phyloP scores from a whole-genome alignment of 345 rosid genomes.

The Arabis alpina region DNA sequence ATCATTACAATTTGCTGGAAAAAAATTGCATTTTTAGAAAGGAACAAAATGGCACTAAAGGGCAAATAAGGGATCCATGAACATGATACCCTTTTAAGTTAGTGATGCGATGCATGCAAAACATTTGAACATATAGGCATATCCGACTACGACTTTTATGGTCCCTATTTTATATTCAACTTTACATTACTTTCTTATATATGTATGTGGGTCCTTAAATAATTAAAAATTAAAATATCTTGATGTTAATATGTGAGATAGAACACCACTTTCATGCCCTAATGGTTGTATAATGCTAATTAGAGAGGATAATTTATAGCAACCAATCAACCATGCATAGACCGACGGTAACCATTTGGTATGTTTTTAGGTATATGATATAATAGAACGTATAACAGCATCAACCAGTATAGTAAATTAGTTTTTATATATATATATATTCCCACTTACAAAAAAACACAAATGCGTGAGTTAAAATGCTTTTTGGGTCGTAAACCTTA shows the following conservation, averaged over 20 bases:
- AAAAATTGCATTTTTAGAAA: slow-evolving; percentile 31
- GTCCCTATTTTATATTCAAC: slow-evolving; percentile 30
- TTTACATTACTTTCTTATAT: slow-evolving; percentile 10
- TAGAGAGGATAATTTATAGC: slow-evolving; percentile 15
- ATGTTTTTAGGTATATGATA: background rate
- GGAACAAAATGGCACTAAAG: slow-evolving; percentile 36
- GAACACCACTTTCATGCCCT: slow-evolving; percentile 25
- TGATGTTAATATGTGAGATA: slow-evolving; percentile 35
- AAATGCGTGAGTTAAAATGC: slow-evolving; percentile 14
- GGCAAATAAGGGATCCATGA: slow-evolving; percentile 39
- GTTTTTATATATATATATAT: background rate
- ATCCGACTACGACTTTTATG: slow-evolving; percentile 40
- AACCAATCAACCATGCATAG: slow-evolving; percentile 9
- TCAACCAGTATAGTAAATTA: background rate
- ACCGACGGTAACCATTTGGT: slow-evolving; percentile 5
- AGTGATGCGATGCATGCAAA: slow-evolving; percentile 50
- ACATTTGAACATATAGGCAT: slow-evolving; percentile 29
- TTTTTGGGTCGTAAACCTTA: slow-evolving; percentile 32
- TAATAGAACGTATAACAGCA: slow-evolving; percentile 20
- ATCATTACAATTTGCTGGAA: slow-evolving; percentile 42
- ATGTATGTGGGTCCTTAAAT: slow-evolving; percentile 7
- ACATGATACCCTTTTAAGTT: slow-evolving; percentile 38
- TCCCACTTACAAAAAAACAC: slow-evolving; percentile 11
- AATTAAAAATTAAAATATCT: background rate
- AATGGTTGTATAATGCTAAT: slow-evolving; percentile 12